phyloP scores from a whole-genome alignment of 805 yeast genomes.

The Candida peoriensis region DNA sequence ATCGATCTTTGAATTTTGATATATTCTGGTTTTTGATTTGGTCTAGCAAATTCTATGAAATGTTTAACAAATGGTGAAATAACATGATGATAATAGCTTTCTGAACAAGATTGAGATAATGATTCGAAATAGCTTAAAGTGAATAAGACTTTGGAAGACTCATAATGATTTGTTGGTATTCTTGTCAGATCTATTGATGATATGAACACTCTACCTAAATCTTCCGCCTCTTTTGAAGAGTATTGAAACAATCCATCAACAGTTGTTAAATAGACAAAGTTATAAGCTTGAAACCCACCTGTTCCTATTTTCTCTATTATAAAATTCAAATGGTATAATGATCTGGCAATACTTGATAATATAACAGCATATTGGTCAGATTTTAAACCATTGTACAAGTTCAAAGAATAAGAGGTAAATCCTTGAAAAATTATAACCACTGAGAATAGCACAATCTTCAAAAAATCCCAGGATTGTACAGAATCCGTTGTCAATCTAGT shows the following conservation, averaged over 20 bases:
- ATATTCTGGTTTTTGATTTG: constrained; percentile 7
- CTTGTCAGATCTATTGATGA: constrained; percentile 17
- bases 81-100: constrained; percentile 29
- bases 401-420: constrained; percentile 33
- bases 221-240: constrained; percentile 23
- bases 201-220: constrained; percentile 27
- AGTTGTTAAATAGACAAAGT: constrained; percentile 49
- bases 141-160: constrained; percentile 23
- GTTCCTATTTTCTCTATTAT: constrained; percentile 50
- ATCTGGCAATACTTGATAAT: constrained; percentile 31
- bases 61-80: constrained; percentile 25
- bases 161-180: constrained; percentile 18
- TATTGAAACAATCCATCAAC: constrained; percentile 36
- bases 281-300: constrained; percentile 61
- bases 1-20: constrained; percentile 24
- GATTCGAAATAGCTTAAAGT: constrained; percentile 29
- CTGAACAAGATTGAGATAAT: constrained; percentile 27
- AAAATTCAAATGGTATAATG: constrained; percentile 41
- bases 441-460: constrained; percentile 41
- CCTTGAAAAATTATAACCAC: constrained; percentile 48
- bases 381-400: constrained; percentile 19
- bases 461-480: constrained; percentile 30
- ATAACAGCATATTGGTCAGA: constrained; percentile 15
- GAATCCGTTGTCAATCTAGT: constrained; percentile 5
- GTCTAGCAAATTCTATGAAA: constrained; percentile 13